Conservation (phyloP, 163 green algal species). For the Chlamydomonas reinhardtii region DNA sequence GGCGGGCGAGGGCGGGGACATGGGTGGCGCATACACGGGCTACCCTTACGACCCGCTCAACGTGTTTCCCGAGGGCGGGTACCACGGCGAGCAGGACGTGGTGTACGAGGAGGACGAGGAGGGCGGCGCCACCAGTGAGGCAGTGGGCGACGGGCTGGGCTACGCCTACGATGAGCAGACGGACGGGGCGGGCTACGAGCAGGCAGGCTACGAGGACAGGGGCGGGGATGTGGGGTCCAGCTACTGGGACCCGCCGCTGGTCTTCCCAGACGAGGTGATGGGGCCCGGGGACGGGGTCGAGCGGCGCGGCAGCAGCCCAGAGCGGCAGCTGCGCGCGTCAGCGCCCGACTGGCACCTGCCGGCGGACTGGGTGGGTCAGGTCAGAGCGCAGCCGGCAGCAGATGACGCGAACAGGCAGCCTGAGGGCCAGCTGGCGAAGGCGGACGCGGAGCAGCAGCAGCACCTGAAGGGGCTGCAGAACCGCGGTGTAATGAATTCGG, state of each 20-base stretch:
- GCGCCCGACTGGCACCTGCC: not conserved
- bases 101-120: not conserved
- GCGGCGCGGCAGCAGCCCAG: not conserved
- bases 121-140: no score
- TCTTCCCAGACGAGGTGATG: not conserved
- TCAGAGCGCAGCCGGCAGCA: conserved; percentile 38
- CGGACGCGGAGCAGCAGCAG: not conserved
- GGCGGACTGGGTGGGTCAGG: conserved; percentile 19
- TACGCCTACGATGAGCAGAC: not conserved
- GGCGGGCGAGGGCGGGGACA: no score
- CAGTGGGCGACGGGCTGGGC: not conserved
- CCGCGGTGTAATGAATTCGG: not conserved
- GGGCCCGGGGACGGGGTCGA: no score
- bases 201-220: not conserved
- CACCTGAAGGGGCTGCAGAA: not conserved
- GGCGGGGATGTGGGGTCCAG: no score
- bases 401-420: not conserved
- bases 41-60: no score
- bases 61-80: not conserved
- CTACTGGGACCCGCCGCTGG: not conserved
- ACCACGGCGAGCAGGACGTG: not conserved
- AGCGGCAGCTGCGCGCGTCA: not conserved
- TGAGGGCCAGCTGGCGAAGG: no score
- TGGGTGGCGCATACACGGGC: no score
- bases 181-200: not conserved